Conservation (phyloP, 1,139 yeast species). For the Nakaseomyces glabratus region DNA sequence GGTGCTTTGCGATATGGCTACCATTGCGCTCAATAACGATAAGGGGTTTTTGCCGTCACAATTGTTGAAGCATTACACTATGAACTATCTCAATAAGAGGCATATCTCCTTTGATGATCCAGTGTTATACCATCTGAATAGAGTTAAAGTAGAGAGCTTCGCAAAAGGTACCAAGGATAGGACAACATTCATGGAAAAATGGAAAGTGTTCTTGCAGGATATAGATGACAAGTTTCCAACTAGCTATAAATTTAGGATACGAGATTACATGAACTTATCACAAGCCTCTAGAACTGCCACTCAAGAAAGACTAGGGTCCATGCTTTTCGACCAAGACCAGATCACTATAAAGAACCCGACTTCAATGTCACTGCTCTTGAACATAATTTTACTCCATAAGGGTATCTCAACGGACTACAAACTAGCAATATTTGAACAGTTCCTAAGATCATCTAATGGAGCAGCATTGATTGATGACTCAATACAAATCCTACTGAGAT, state of each 20-base stretch:
- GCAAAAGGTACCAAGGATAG: constrained; percentile 19
- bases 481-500: neutral
- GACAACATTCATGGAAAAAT: constrained; percentile 23
- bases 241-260: constrained; percentile 13
- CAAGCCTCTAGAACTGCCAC: constrained; percentile 12
- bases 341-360: constrained; percentile 16
- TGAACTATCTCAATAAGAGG: constrained; percentile 9
- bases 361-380: constrained; percentile 21
- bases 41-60: constrained; percentile 20
- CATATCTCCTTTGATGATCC: constrained; percentile 9
- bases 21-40: constrained; percentile 18
- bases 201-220: constrained; percentile 28
- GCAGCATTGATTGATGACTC: constrained; percentile 1
- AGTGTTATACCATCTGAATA: constrained; percentile 18
- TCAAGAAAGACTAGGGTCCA: constrained; percentile 9
- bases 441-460: neutral
- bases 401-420: constrained; percentile 11
- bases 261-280: constrained; percentile 25
- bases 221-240: constrained; percentile 20
- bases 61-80: constrained; percentile 19
- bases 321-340: constrained; percentile 19
- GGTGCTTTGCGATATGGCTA: constrained; percentile 22
- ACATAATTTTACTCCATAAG: constrained; percentile 20
- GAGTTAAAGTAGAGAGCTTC: constrained; percentile 26
- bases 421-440: constrained; percentile 10